phyloP scores from a whole-genome alignment of 2,329 filamentous ascomycete genomes.

The Sclerotinia borealis region DNA sequence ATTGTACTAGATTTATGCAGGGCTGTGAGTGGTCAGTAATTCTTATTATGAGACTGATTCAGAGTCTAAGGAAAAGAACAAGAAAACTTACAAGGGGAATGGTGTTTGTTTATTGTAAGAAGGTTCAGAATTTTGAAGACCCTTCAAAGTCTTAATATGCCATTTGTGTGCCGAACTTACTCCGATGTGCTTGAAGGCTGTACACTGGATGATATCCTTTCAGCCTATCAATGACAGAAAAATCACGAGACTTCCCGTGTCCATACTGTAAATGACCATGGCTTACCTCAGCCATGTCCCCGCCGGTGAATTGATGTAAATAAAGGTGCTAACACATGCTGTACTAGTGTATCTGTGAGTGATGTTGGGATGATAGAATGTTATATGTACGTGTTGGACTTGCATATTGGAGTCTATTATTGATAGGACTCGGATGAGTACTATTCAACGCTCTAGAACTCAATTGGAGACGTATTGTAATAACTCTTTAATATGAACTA shows the following conservation, averaged over 20 bases:
- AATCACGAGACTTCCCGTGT: neutral
- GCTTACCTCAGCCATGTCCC: neutral
- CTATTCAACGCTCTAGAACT: neutral
- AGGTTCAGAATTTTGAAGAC: neutral
- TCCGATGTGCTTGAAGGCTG: rapidly evolving
- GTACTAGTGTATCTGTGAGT: neutral
- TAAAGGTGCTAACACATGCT: too few species aligned
- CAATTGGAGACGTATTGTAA: neutral
- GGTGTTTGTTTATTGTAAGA: neutral
- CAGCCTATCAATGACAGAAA: neutral
- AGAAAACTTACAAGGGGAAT: neutral
- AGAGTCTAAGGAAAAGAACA: neutral
- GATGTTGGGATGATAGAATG: neutral
- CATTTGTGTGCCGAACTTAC: neutral
- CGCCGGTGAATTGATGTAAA: neutral
- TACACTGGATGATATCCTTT: neutral
- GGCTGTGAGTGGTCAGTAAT: neutral
- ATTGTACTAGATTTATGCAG: neutral
- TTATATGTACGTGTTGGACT: neutral
- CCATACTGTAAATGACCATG: neutral
- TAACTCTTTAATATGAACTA: too few species aligned
- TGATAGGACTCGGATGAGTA: neutral
- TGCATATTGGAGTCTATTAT: neutral
- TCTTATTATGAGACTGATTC: too few species aligned
- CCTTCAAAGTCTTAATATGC: neutral